Conservation (phyloP, 352 stramenopile species). For the Phytopythium helicoides region DNA sequence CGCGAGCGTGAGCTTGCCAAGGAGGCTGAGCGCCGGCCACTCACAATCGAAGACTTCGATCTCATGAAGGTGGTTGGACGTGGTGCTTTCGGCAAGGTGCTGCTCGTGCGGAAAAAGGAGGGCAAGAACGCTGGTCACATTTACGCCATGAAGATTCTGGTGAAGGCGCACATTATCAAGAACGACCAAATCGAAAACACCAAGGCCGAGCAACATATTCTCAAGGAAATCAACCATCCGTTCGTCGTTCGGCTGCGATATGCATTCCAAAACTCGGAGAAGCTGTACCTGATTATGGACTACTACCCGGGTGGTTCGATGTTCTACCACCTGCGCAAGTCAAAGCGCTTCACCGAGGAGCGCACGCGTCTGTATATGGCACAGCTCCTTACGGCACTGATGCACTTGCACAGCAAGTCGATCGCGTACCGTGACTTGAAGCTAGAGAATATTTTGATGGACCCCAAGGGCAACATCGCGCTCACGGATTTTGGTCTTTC, state of each 20-base stretch:
- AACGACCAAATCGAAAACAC: conserved; percentile 94
- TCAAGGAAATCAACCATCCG: conserved; percentile 89
- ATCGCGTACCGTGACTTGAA: conserved; percentile 90
- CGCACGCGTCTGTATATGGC: conserved; percentile 87
- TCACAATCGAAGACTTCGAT: conserved; percentile 94
- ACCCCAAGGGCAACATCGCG: conserved; percentile 84
- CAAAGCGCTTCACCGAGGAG: conserved; percentile 84
- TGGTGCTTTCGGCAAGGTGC: conserved; percentile 94
- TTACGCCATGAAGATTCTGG: conserved; percentile 95
- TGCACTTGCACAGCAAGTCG: conserved; percentile 88
- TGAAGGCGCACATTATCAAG: conserved; percentile 91
- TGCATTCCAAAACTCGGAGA: conserved; percentile 87
- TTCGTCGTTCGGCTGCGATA: conserved; percentile 85
- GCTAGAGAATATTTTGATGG: conserved; percentile 90
- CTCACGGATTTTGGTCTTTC: conserved; percentile 88
- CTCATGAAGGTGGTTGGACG: conserved; percentile 95
- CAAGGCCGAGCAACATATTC: conserved; percentile 87
- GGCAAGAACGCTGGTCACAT: conserved; percentile 84
- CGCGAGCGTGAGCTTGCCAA: conserved; percentile 68
- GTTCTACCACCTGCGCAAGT: conserved; percentile 89
- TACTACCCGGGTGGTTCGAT: conserved; percentile 91
- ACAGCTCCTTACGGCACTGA: conserved; percentile 81
- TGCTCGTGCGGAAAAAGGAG: conserved; percentile 92
- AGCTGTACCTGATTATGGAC: conserved; percentile 97
- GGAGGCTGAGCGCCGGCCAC: conserved; percentile 61